These are phyloP conservation scores for Apiospora phragmitis DNA, from an alignment of 2,329 filamentous ascomycete genomes.

Conservation along the genomic window DNA sequence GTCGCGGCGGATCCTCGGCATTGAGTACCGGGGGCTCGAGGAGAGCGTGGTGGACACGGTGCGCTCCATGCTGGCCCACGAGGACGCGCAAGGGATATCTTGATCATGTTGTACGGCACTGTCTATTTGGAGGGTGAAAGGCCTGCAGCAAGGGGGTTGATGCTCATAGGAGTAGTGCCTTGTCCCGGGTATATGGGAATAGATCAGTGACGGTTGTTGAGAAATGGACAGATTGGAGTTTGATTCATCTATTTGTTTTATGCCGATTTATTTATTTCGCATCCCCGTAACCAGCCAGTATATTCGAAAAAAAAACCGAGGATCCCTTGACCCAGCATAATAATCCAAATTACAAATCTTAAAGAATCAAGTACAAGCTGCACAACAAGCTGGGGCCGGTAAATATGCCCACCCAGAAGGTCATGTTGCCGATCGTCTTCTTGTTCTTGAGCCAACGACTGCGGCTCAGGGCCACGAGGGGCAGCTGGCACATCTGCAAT, in stretches of 20 bases:
- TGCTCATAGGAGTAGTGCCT: neutral
- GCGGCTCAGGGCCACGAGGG: constrained; percentile 66
- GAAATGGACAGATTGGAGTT: neutral
- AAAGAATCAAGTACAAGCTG: constrained; percentile 61
- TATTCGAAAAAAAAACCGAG: neutral
- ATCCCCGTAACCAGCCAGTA: neutral
- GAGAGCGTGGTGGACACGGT: constrained; percentile 62
- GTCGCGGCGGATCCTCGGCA: constrained; percentile 55
- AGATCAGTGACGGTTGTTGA: neutral
- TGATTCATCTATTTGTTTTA: neutral
- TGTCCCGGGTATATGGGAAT: neutral
- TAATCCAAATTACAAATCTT: constrained; percentile 32
- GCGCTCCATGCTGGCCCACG: constrained; percentile 32
- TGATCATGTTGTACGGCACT: neutral
- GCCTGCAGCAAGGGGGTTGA: neutral
- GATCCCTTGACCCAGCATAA: constrained; percentile 36
- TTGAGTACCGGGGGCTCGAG: constrained; percentile 60
- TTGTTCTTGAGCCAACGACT: constrained; percentile 65
- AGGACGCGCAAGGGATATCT: neutral
- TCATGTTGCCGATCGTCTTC: constrained; percentile 67
- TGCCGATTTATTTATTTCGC: neutral
- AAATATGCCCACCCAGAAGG: constrained; percentile 80
- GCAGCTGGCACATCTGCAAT: constrained; percentile 75
- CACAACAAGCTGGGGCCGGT: constrained; percentile 70
- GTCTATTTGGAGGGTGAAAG: neutral